A percentile compares a stretch with the other conserved stretches of the same genome.
phyloP scores from a whole-genome alignment of 257 asterid genomes.

The Solanum rostratum region DNA sequence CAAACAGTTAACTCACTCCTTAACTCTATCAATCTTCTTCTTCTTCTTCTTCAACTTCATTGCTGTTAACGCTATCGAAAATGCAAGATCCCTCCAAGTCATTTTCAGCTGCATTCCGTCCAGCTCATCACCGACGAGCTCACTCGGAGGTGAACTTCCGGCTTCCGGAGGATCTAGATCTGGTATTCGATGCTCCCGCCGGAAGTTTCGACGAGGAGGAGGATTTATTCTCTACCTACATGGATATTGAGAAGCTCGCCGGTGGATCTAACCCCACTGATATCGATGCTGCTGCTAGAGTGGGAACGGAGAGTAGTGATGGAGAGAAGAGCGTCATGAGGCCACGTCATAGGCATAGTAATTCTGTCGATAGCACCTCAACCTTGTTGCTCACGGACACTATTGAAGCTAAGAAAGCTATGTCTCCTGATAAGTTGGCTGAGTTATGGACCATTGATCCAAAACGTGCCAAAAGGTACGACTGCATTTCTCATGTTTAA shows the following conservation, averaged over 20 bases:
- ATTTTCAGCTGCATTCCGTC: conserved; percentile 42
- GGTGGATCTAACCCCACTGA: conserved; percentile 23
- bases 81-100: conserved; percentile 3
- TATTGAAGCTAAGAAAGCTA: conserved; percentile 92
- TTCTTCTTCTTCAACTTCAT: too few relatives aligned
- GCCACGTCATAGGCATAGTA: conserved; percentile 54
- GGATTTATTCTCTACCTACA: conserved; percentile 77
- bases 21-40: too few relatives aligned
- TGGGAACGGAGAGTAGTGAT: conserved; percentile 33
- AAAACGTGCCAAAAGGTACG: conserved; percentile 85
- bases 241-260: conserved; percentile 82
- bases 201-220: conserved; percentile 91
- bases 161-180: conserved; percentile 81
- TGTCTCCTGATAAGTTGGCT: conserved; percentile 96
- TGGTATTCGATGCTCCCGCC: conserved; percentile 47
- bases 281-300: neutral
- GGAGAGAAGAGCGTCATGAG: conserved; percentile 1
- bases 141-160: conserved; percentile 87
- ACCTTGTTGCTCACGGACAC: conserved; percentile 39
- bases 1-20: too few relatives aligned
- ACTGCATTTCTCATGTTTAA: neutral
- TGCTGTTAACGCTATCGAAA: too few relatives aligned
- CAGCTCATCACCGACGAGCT: conserved; percentile 81
- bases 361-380: conserved; percentile 70
- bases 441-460: conserved; percentile 95